These are phyloP conservation scores for Epichloe sylvatica DNA, from an alignment of 2,329 filamentous ascomycete genomes.

Conservation along the genomic window DNA sequence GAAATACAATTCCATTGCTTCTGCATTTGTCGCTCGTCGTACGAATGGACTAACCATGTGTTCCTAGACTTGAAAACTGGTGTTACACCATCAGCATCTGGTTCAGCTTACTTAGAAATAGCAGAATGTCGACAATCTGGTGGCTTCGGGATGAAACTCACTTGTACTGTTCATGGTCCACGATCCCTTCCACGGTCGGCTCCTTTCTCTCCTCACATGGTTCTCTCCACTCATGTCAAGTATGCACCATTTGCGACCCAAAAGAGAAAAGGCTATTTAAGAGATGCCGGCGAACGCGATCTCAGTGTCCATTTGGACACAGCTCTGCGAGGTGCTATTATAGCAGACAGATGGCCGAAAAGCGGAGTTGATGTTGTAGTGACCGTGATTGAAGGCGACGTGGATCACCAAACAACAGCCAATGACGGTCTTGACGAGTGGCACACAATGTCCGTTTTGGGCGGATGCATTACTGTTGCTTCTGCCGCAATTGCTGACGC, in stretches of 20 bases:
- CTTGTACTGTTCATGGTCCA: slow-evolving; percentile 85
- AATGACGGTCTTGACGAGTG: slow-evolving; percentile 50
- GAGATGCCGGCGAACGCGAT: slow-evolving; percentile 77
- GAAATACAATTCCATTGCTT: not conserved
- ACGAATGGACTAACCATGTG: not conserved
- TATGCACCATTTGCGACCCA: slow-evolving; percentile 89
- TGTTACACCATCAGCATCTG: slow-evolving; percentile 82
- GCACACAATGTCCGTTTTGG: slow-evolving; percentile 83
- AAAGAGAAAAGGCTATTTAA: slow-evolving; percentile 68
- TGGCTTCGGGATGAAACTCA: slow-evolving; percentile 69
- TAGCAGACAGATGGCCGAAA: slow-evolving; percentile 96
- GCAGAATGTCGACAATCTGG: slow-evolving; percentile 33
- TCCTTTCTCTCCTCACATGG: slow-evolving; percentile 81
- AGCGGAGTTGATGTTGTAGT: slow-evolving; percentile 91
- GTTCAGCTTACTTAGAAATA: slow-evolving; percentile 74
- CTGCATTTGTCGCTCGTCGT: not conserved
- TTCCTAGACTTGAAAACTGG: slow-evolving; percentile 71
- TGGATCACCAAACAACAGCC: slow-evolving; percentile 45
- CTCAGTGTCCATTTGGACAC: slow-evolving; percentile 84
- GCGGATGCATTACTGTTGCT: slow-evolving; percentile 85
- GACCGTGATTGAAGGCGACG: slow-evolving; percentile 85
- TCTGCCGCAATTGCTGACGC: slow-evolving; percentile 88
- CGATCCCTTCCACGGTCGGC: slow-evolving; percentile 79
- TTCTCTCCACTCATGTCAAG: slow-evolving; percentile 87
- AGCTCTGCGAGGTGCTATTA: slow-evolving; percentile 74